Evolutionary conservation across 1,284 basidiomycete species (phyloP).

Genomic region (Ustilago lituana): DNA sequence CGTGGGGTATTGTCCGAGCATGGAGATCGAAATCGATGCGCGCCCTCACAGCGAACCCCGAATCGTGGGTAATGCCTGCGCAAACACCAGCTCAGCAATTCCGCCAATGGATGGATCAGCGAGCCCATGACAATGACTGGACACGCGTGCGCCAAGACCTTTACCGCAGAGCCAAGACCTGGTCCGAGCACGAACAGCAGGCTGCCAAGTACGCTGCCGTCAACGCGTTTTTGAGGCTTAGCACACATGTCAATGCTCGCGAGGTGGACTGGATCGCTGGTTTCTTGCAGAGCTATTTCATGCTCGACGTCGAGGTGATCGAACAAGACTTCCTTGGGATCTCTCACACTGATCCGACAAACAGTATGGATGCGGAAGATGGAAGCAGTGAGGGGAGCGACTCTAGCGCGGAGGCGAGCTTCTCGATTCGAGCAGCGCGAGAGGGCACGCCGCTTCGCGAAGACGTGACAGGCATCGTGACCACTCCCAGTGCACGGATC

Average conservation of each 20-base stretch:
- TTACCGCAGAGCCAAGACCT: constrained; percentile 13
- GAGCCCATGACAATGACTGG: constrained; percentile 26
- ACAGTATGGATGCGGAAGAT: constrained; percentile 1
- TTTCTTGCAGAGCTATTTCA: constrained; percentile 38
- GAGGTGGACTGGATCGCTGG: constrained; percentile 41
- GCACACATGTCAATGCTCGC: constrained; percentile 15
- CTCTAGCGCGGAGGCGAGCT: constrained; percentile 21
- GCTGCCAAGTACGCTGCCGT: constrained; percentile 42
- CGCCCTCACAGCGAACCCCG: neutral
- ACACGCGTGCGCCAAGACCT: constrained; percentile 3
- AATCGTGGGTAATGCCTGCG: neutral
- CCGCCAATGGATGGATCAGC: constrained; percentile 5
- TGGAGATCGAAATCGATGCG: constrained; percentile 24
- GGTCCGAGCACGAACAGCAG: constrained; percentile 42
- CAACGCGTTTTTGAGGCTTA: constrained; percentile 42
- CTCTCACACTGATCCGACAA: neutral
- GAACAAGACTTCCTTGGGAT: constrained; percentile 30
- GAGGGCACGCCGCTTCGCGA: neutral
- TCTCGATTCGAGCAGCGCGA: constrained; percentile 9
- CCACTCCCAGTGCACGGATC: constrained; percentile 11
- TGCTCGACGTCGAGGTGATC: constrained; percentile 36
- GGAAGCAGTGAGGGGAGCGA: constrained; percentile 26
- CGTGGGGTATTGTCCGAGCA: constrained; percentile 11
- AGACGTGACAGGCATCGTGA: neutral
- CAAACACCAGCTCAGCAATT: neutral